Evolutionary conservation across 1,284 basidiomycete genomes (phyloP), one percentile per base, ranked within the genome.

Genomic region (Cutaneotrichosporon daszewskae): DNA sequence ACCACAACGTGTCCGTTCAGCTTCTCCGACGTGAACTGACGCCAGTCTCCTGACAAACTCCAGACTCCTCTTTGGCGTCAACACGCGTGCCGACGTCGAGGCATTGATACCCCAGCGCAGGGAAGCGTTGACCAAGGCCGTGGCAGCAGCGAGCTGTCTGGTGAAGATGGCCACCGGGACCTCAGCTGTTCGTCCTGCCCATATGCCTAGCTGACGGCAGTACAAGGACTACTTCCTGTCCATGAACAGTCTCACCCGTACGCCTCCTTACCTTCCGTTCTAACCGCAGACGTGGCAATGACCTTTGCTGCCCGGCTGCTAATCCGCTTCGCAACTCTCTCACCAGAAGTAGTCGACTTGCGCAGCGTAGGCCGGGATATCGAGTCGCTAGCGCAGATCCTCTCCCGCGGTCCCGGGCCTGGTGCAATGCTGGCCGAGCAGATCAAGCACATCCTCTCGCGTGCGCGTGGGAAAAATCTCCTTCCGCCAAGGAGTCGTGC

Each of bases 221-320:
- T 41, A 44, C 36, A 31, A 28, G 18, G 42, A 44, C 16, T 36
- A 44, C 31, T 44, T 44, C 18, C n/a, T 37, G 18, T 25, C 29
- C 2, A 18, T 25, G 16, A 44, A 37, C 22, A 37, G 34, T 13
- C 19, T 32, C 17, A 37, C 42, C 4, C 39, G 39, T 40, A 18
- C 19, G 39, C n/a, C n/a, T 22, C 26, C 12, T 16, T 4, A 36
- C 25, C 12, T 4, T 14, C 5, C n/a, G 3, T 8, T 5, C 39
- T 40, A 9, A 40, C 31, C 3, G 5, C 29, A 40, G 33, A 66
- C 31, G 53, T 60, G 17, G 54, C 57, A 20, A 52, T 60, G 24
- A 58, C 60, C 1, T 66, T 62, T 27, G 57, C 59, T 7, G 57
- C 64, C 5, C 43, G 62, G 29, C 59, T 63, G 40, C 37, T 66